Evolutionary conservation across 352 stramenopile species (phyloP).

Genomic region (Aphanomyces euteiches): DNA sequence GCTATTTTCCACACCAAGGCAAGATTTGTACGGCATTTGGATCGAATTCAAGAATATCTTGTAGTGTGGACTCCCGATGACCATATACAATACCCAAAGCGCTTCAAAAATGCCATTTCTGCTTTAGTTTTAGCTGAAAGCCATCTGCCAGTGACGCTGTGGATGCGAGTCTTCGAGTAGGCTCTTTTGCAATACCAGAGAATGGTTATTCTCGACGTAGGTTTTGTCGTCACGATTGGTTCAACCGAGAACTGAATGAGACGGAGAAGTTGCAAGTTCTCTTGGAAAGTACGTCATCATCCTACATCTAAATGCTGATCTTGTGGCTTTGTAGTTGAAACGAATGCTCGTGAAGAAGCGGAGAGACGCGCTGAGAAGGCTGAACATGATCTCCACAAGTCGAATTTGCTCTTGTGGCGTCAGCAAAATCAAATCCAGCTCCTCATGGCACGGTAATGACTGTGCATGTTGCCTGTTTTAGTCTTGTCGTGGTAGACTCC

Average conservation of each 20-base stretch:
- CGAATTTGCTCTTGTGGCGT: slow-evolving; percentile 19
- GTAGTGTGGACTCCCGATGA: slow-evolving; percentile 15
- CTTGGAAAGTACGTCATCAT: slow-evolving; percentile 15
- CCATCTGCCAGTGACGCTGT: slow-evolving; percentile 7
- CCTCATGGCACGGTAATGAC: slow-evolving; percentile 19
- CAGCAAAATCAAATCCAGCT: slow-evolving; percentile 30
- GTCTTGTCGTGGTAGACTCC: no score
- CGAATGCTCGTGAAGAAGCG: slow-evolving; percentile 21
- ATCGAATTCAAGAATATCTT: slow-evolving; percentile 2
- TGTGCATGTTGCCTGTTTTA: neutral
- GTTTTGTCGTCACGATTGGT: slow-evolving; percentile 8
- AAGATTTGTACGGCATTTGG: neutral
- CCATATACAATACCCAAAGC: slow-evolving; percentile 6
- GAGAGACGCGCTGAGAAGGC: slow-evolving; percentile 28
- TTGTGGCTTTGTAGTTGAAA: slow-evolving; percentile 22
- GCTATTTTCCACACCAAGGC: slow-evolving; percentile 29
- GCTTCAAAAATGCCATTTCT: slow-evolving; percentile 3
- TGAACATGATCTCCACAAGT: slow-evolving; percentile 29
- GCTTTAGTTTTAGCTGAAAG: neutral
- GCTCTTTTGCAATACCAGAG: neutral
- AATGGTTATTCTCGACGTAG: neutral
- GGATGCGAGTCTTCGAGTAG: slow-evolving; percentile 27
- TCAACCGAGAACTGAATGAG: slow-evolving; percentile 9
- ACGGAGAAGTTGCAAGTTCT: slow-evolving; percentile 19
- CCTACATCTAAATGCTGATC: neutral